A percentile compares a stretch with the other conserved stretches of the same genome.
These are phyloP conservation scores for Saccharomycopsis lassenensis DNA, from an alignment of 805 yeast genomes.

Conservation along the genomic window DNA sequence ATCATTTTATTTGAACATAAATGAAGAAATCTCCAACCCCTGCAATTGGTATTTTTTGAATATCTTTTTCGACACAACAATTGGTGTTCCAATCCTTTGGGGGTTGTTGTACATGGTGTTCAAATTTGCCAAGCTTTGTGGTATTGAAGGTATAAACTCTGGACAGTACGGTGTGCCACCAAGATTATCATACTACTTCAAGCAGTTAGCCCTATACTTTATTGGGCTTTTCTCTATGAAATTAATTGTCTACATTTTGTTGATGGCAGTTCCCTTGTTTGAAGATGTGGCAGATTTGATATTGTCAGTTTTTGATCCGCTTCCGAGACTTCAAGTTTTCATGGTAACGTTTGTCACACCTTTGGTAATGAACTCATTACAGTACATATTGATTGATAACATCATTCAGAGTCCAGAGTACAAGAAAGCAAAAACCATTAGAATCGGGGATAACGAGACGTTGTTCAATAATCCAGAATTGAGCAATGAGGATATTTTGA, in stretches of 20 bases:
- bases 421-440: conserved; percentile 7
- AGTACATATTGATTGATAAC: conserved; percentile 61
- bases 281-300: conserved; percentile 64
- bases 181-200: conserved; percentile 34
- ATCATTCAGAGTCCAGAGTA: conserved; percentile 33
- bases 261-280: conserved; percentile 53
- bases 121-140: conserved; percentile 31
- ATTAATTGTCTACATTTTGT: conserved; percentile 41
- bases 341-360: conserved; percentile 82
- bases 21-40: conserved; percentile 47
- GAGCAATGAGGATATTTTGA: background rate
- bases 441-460: conserved; percentile 6
- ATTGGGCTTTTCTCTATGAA: conserved; percentile 50
- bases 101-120: conserved; percentile 41
- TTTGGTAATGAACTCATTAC: conserved; percentile 60
- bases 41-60: conserved; percentile 94
- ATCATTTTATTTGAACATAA: conserved; percentile 17
- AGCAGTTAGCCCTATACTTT: conserved; percentile 40
- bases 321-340: conserved; percentile 74
- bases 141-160: conserved; percentile 32
- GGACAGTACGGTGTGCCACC: conserved; percentile 43
- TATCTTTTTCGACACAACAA: conserved; percentile 80
- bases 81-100: conserved; percentile 82
- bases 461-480: background rate
- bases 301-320: conserved; percentile 72